Base-by-base conservation (phyloP, 2,329 filamentous ascomycete genomes). In the Fusarium chlamydosporum region DNA sequence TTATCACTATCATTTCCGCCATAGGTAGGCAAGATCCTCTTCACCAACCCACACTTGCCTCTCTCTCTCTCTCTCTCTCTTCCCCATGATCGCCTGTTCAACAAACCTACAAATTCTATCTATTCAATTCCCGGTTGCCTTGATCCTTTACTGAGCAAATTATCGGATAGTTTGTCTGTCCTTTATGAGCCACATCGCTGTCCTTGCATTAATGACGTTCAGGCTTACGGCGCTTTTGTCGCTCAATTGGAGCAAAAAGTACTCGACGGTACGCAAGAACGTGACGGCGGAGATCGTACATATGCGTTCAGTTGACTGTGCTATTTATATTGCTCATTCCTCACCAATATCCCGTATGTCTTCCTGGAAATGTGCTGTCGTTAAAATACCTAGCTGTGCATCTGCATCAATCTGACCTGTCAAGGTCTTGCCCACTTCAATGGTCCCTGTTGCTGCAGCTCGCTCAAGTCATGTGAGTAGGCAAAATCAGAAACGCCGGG, bases 391-490 rank as follows among this genome's bases (percentile, higher is more conserved):
- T 31, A 37, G 13, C 15, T 11, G 34, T 53, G 15, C n/a, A 29
- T 56, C 35, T 41, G 26, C 26, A 15, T 13, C 40, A 48, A 43
- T 31, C 40, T 45, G 43, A 26, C 52, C 45, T 47, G 27, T 54
- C 45, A 61, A 45, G 27, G 27, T 41, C 15, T 23, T 46, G 42
- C 27, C 51, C 38, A 50, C 35, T 58, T 40, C 35, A 42, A 18
- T 27, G 23, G 34, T 40, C 43, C 48, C 42, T 50, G n/a, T 56
- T 38, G 34, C 57, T 72, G 70, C 72, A 74, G 68, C 62, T 59
- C 43, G 46, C 33, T 43, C 38, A 43, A 61, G 61, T 74, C 72
- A 74, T 74, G 72, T 72, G 72, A 73, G 70, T 56, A 46, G 41
- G 10, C 27, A 37, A 18, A 15, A 27, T 38, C 23, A 50, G 33